These are phyloP conservation scores for Colletotrichum lupini DNA, from an alignment of 2,329 filamentous ascomycete species.

Conservation along the genomic window DNA sequence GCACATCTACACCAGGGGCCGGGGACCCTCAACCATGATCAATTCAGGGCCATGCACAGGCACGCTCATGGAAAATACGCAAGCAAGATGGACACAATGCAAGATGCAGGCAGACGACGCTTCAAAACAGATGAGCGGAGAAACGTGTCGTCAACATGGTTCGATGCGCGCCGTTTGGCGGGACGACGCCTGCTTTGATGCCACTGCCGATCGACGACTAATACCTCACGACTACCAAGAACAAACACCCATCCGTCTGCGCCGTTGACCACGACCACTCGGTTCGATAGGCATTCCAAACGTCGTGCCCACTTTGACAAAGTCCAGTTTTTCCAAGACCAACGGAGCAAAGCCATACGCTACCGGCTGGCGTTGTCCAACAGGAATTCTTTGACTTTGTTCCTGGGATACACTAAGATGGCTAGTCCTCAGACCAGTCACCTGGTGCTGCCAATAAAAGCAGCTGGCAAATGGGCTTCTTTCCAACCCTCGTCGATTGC, in stretches of 20 bases:
- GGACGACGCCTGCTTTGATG: not conserved
- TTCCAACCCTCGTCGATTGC: constrained; percentile 27
- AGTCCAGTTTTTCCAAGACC: not conserved
- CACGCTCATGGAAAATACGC: not conserved
- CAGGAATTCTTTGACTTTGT: constrained; percentile 24
- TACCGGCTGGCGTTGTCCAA: constrained; percentile 6
- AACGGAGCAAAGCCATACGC: constrained; percentile 5
- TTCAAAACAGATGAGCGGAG: not conserved
- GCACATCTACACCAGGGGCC: constrained; percentile 2
- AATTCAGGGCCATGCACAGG: not conserved
- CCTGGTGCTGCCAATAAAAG: constrained; percentile 31
- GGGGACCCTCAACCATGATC: not conserved
- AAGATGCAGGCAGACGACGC: constrained; percentile 8
- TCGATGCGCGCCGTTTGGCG: constrained; percentile 2
- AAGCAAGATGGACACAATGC: constrained; percentile 13
- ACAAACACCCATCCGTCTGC: not conserved
- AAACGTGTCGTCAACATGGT: constrained; percentile 4
- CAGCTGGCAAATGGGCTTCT: constrained; percentile 30
- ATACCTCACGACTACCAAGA: too few species aligned
- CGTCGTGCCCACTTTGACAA: not conserved
- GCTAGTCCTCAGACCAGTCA: constrained; percentile 18
- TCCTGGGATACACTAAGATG: constrained; percentile 7
- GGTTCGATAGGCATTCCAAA: not conserved
- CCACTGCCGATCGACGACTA: not conserved
- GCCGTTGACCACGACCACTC: not conserved